Evolutionary conservation across 176 grass and related monocot genomes (phyloP), one percentile per base, ranked within the genome.

Genomic region (Carex parvula): DNA sequence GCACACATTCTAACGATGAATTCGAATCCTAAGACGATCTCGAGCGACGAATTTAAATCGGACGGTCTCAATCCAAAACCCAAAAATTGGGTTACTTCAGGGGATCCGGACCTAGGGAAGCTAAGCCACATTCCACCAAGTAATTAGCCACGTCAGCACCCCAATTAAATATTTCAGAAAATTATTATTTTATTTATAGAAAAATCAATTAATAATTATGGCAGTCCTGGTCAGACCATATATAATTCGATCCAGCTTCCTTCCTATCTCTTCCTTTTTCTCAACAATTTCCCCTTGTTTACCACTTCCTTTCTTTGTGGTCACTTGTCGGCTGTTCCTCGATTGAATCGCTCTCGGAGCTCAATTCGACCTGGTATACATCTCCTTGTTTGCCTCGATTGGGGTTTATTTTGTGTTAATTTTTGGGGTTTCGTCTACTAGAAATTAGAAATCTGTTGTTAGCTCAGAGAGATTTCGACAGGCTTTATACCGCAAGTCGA

Each of bases 251-350:
- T 56, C 48, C 68, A 71, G 7, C 33, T 17, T 24, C 42, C 72
- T 76, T 30, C 48, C 46, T 76, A 12, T 55, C 72, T 76, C 72
- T 76, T 76, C 72, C 66, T 70, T 30, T 42, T 42, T 70, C n/a
- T 26, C 33, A 16, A n/a, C n/a, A n/a, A 76, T 76, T 76, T 76
- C 72, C 48, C 70, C 44, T 26, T 53, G 0, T 74, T 48, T 74
- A 14, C 70, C 70, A 24, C 69, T 74, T 48, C 21, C 46, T 71
- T 72, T 48, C 12, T 26, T 16, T 76, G 20, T 76, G 20, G 72
- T 54, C 32, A 53, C 72, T 76, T 76, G 48, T 76, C 13, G 4
- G 4, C 72, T 55, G 12, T 11, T 29, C 72, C n/a, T 76, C 72
- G 50, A 76, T 76, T 14, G 5, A 76, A 26, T 76, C 72, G 18